A percentile compares a stretch with the other conserved stretches of the same genome.
phyloP scores from a whole-genome alignment of 495 filamentous ascomycete species.

The Aspergillus ellipticus region DNA sequence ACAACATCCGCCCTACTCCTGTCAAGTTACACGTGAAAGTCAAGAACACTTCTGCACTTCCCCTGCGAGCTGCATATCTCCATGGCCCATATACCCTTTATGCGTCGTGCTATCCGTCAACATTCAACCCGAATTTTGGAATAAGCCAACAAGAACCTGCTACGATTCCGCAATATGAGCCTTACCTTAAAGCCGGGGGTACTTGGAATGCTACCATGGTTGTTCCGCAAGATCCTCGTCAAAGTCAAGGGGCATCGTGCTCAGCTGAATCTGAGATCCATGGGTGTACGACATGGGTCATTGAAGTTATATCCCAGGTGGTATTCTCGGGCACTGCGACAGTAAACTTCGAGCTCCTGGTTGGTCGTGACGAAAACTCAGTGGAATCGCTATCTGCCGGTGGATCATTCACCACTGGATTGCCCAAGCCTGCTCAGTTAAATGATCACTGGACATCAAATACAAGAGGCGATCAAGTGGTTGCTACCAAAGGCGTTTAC shows the following conservation, averaged over 20 bases:
- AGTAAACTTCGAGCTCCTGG: slow-evolving; percentile 84
- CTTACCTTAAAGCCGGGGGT: slow-evolving; percentile 90
- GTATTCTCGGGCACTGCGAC: slow-evolving; percentile 84
- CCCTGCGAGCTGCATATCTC: slow-evolving; percentile 89
- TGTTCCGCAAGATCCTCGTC: slow-evolving; percentile 58
- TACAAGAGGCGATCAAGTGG: slow-evolving; percentile 42
- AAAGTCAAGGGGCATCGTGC: not conserved
- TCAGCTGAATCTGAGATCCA: slow-evolving; percentile 17
- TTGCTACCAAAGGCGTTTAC: slow-evolving; percentile 69
- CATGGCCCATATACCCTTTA: slow-evolving; percentile 93
- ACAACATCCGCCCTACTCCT: slow-evolving; percentile 83
- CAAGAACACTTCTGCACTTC: slow-evolving; percentile 86
- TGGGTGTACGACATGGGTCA: slow-evolving; percentile 74
- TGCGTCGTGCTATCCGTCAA: slow-evolving; percentile 74
- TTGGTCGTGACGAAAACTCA: slow-evolving; percentile 81
- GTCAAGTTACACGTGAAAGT: slow-evolving; percentile 74
- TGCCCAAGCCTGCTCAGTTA: slow-evolving; percentile 61
- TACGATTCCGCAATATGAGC: slow-evolving; percentile 85
- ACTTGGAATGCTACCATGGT: slow-evolving; percentile 73
- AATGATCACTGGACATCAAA: slow-evolving; percentile 60
- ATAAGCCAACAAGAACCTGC: slow-evolving; percentile 56
- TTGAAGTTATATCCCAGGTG: slow-evolving; percentile 88
- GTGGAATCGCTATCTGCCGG: slow-evolving; percentile 59
- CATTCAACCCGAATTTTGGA: slow-evolving; percentile 74
- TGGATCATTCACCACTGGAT: slow-evolving; percentile 36